These are phyloP conservation scores for Tripterygium wilfordii DNA, from an alignment of 177 flowering plant genomes.

Conservation along the genomic window DNA sequence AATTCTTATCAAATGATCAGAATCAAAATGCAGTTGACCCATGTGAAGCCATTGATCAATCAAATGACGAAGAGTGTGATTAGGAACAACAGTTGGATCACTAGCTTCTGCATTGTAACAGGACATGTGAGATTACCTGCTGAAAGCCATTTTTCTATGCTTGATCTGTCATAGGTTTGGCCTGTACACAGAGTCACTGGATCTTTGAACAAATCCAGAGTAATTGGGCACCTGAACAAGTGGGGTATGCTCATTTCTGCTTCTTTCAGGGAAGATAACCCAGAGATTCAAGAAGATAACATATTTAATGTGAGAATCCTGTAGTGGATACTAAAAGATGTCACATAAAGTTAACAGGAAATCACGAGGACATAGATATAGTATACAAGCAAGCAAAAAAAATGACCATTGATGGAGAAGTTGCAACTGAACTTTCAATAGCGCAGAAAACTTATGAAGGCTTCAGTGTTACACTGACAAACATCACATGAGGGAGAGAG, in stretches of 20 bases:
- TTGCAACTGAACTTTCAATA: too few species aligned
- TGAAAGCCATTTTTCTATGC: constrained; percentile 68
- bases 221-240: constrained; percentile 69
- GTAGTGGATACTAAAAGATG: too few species aligned
- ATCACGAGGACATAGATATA: too few species aligned
- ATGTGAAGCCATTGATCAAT: constrained; percentile 51
- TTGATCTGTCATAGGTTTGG: constrained; percentile 71
- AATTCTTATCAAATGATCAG: constrained; percentile 5
- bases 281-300: too few species aligned
- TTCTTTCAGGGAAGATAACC: constrained; percentile 39
- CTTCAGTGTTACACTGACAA: constrained; percentile 11
- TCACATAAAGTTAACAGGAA: too few species aligned
- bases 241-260: constrained; percentile 45
- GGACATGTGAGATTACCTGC: constrained; percentile 75
- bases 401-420: too few species aligned
- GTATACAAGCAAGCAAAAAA: too few species aligned
- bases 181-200: constrained; percentile 81
- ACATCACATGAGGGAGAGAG: constrained; percentile 11
- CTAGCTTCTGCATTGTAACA: constrained; percentile 85
- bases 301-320: too few species aligned
- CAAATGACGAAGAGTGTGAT: constrained; percentile 66
- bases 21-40: constrained; percentile 21
- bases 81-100: constrained; percentile 62
- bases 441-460: too few species aligned
- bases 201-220: constrained; percentile 66